Conservation (phyloP, 2,329 filamentous ascomycete species). For the Epicoccum sorghinum region DNA sequence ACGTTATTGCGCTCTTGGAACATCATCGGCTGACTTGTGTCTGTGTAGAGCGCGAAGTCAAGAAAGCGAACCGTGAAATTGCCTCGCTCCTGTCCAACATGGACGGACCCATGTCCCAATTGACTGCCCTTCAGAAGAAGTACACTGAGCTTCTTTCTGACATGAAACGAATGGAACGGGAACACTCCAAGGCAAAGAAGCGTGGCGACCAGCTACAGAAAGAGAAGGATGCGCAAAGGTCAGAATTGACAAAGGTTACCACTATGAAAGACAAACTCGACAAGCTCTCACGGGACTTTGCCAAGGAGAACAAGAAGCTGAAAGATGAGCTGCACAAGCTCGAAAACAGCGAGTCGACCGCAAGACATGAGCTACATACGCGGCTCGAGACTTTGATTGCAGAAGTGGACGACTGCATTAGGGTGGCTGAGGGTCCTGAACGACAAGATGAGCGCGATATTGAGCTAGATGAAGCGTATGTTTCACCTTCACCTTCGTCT, state of each 20-base stretch:
- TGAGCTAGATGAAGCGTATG: constrained; percentile 87
- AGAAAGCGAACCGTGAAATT: constrained; percentile 90
- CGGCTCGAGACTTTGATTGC: constrained; percentile 80
- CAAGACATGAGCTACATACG: constrained; percentile 81
- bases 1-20: constrained; percentile 4
- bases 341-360: constrained; percentile 82
- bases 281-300: constrained; percentile 91
- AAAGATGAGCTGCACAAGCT: constrained; percentile 91
- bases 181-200: constrained; percentile 95
- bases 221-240: constrained; percentile 88
- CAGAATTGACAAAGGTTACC: constrained; percentile 87
- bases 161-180: constrained; percentile 93
- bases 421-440: constrained; percentile 82
- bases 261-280: constrained; percentile 95
- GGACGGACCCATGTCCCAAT: constrained; percentile 89
- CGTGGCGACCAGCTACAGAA: constrained; percentile 93
- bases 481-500: constrained; percentile 13
- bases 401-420: constrained; percentile 87
- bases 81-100: constrained; percentile 83
- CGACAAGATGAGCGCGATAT: constrained; percentile 78
- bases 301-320: constrained; percentile 96
- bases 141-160: constrained; percentile 90
- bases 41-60: constrained; percentile 82
- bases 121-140: constrained; percentile 87
- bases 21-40: constrained; percentile 35